Evolutionary conservation across 176 grass and related monocot genomes (phyloP), one percentile per base, ranked within the genome.

Genomic region (Eleusine indica): DNA sequence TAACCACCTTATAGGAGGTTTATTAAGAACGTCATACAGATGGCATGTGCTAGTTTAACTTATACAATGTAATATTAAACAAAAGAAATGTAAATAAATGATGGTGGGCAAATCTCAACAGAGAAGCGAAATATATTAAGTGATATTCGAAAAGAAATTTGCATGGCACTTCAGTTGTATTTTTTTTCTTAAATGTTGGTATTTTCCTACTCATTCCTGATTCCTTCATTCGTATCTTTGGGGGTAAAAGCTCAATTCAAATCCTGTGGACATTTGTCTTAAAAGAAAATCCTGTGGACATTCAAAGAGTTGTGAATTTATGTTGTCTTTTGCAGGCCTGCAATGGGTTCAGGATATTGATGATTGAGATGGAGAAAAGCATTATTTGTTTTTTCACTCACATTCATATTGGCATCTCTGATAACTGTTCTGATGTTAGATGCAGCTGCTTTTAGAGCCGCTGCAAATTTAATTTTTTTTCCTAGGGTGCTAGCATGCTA

Each of bases 331-430:
- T 83, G 71, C 90, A 94, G 93, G 86, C 74, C 54, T 94, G 54
- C 83, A 89, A 67, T 87, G 90, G 87, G 85, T 84, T 57, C 73
- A 83, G 62, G 93, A 88, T 80, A 82, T 81, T 81, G 80, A 90
- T 73, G 84, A 85, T 81, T 94, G 87, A 94, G 75, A 70, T 67
- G 90, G 74, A 70, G 74, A 70, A 76, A 64, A 37, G 60, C 16
- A 72, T 51, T 14, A 13, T 15, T 71, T 63, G 43, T 64, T 71
- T 61, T 64, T 39, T 70, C 14, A 9, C 41, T 29, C 57, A 63
- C 74, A 70, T 89, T 87, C 67, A 68, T 70, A 87, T 84, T 89
- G 76, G 61, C 25, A 48, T 32, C 47, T 47, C 49, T 74, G 49
- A 48, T 28, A 37, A 53, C 49, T 70, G 64, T 71, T 75, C 37